These are phyloP conservation scores for Daldinia sp. DNA, from an alignment of 2,329 filamentous ascomycete genomes.

Conservation along the genomic window DNA sequence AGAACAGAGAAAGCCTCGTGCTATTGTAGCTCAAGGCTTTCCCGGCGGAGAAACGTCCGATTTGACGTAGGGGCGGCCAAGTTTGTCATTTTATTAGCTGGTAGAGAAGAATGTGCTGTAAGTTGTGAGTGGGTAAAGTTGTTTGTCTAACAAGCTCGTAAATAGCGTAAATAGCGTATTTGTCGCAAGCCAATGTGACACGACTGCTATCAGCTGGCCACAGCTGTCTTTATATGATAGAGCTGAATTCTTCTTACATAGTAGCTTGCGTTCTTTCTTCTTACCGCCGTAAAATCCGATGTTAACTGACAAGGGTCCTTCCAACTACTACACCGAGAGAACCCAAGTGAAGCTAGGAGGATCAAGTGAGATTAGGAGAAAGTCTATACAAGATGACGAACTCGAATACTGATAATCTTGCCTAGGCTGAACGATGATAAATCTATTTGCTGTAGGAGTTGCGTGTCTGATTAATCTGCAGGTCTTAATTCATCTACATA, in stretches of 20 bases:
- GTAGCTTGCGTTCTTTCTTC: neutral
- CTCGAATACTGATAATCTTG: neutral
- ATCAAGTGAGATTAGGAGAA: slow-evolving; percentile 12
- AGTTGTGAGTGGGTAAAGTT: neutral
- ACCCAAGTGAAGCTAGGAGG: neutral
- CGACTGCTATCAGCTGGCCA: neutral
- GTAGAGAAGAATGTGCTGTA: neutral
- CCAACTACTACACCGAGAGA: slow-evolving; percentile 28
- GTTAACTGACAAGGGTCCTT: slow-evolving; percentile 9
- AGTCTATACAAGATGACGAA: neutral
- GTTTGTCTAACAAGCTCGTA: neutral
- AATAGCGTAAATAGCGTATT: neutral
- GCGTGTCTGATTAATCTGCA: neutral
- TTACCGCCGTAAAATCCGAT: neutral
- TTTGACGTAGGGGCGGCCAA: slow-evolving; percentile 10
- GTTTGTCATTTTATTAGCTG: slow-evolving; percentile 4
- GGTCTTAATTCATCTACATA: neutral
- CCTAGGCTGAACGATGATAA: neutral
- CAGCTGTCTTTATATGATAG: neutral
- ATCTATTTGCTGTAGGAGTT: neutral
- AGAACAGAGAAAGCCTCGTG: slow-evolving; percentile 31
- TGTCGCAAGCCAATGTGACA: neutral
- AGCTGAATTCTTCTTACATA: neutral
- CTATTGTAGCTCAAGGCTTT: slow-evolving; percentile 35
- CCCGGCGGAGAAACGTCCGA: slow-evolving; percentile 10